A percentile compares a stretch with the other conserved stretches of the same genome.
Evolutionary conservation across 2,329 filamentous ascomycete genomes (phyloP).

Genomic region (Diaporthe ampelina): DNA sequence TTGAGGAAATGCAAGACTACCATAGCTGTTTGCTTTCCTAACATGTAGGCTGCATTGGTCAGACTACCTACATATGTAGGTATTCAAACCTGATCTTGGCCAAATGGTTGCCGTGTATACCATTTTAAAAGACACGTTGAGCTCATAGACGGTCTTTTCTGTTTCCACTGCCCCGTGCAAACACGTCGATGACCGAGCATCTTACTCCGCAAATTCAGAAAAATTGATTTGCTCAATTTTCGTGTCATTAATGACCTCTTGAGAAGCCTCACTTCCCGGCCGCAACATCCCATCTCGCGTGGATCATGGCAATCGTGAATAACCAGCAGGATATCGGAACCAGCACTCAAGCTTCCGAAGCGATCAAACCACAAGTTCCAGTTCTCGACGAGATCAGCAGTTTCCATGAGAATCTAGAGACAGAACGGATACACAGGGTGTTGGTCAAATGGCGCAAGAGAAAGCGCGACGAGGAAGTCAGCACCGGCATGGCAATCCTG

Average conservation of each 20-base stretch:
- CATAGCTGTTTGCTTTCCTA: not conserved
- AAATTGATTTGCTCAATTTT: not conserved
- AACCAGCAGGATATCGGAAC: not conserved
- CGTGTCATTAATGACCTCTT: not conserved
- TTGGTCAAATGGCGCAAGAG: slow-evolving; percentile 17
- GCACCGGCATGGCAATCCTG: not conserved
- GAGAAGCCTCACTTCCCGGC: not conserved
- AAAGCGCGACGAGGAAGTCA: slow-evolving; percentile 5
- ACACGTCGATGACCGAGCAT: not conserved
- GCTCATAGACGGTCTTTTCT: not conserved
- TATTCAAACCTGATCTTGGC: not conserved
- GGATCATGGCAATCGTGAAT: not conserved
- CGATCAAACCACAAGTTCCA: not conserved
- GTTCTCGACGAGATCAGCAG: not conserved
- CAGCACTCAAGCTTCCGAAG: not conserved
- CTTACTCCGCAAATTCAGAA: not conserved
- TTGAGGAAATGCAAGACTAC: not conserved
- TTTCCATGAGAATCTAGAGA: not conserved
- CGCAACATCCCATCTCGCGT: not conserved
- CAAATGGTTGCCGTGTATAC: not conserved
- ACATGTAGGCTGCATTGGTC: not conserved
- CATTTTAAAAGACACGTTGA: not conserved
- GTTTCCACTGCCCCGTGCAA: not conserved
- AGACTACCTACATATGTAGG: not conserved
- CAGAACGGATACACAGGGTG: not conserved